Base-by-base conservation (phyloP, 352 stramenopile genomes). In the Globisporangium paddicum region DNA sequence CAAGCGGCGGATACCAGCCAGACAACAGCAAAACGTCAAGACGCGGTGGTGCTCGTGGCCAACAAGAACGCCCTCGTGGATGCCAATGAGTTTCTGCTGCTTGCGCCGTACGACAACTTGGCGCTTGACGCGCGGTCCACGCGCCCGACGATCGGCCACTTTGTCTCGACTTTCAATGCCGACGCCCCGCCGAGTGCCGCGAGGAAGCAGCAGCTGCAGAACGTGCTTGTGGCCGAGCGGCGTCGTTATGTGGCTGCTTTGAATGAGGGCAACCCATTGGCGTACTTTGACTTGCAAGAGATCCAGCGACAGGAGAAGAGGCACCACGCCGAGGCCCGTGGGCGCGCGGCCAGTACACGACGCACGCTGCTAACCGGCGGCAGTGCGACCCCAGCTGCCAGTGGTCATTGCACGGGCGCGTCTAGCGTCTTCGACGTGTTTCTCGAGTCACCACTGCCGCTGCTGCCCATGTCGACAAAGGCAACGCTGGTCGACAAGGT, bases 221-320 rank as follows among this genome's bases (percentile, higher is more conserved):
- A 55, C 14, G 71, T 73, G 3, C 54, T 87, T 0, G 37, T n/a
- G 16, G 72, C 73, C 0, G 79, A 89, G 55, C 41, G 58, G 5
- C 52, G 47, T 1, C 67, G 71, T 7, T 58, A 71, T 19, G 63
- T 70, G 13, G 53, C 68, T 13, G 47, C 81, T 0, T 55, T 84
- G 52, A 86, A 85, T 35, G 79, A 89, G 49, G 79, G 79, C 13
- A 89, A 89, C 38, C 79, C 77, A 11, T 52, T 89, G 0, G 67
- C 68, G 37, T 89, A 84, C 51, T 84, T 87, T 49, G 67, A 83
- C 32, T 58, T 82, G 19, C 65, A 70, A 30, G 51, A 68, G 0
- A 52, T 79, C 9, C 47, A 79, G 11, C 66, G 70, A 26, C 55
- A 77, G 48, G 63, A 71, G 25, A 46, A 51, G 23, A 42, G 69